Percentiles rank a stretch among this genome's conserved stretches.
Conservation (phyloP, 2,329 filamentous ascomycete genomes). For the Dactylellina drechsleri region DNA sequence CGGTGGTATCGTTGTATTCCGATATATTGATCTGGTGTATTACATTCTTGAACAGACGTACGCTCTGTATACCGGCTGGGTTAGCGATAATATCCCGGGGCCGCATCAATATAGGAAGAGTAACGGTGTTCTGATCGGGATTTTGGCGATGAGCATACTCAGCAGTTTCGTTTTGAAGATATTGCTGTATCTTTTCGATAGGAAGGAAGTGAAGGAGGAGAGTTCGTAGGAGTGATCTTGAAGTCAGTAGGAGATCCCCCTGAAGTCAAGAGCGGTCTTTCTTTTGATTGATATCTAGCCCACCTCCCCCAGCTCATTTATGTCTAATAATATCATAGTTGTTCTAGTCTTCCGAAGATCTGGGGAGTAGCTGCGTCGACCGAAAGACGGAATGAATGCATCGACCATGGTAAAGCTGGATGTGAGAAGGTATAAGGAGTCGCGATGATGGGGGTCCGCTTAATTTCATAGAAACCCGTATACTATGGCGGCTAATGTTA, state of each 20-base stretch:
- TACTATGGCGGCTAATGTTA: no score
- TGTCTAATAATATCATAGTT: no score
- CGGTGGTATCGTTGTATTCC: neutral
- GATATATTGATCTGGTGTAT: neutral
- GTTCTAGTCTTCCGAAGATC: no score
- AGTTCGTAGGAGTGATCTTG: conserved; percentile 12
- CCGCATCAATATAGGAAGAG: conserved; percentile 80
- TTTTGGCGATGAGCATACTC: conserved; percentile 79
- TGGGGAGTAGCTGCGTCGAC: no score
- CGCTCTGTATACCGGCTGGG: conserved; percentile 87
- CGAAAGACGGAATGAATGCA: no score
- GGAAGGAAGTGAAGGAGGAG: conserved; percentile 4
- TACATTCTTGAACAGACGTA: conserved; percentile 69
- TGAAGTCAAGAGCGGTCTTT: conserved; percentile 1
- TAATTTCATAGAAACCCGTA: no score
- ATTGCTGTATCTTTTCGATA: conserved; percentile 42
- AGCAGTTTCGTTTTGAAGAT: conserved; percentile 59
- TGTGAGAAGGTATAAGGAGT: no score
- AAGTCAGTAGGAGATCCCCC: neutral
- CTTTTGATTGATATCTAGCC: no score
- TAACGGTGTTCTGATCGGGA: conserved; percentile 88
- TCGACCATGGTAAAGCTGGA: no score
- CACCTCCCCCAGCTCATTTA: neutral
- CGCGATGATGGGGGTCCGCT: no score
- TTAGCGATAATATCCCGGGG: conserved; percentile 75